Evolutionary conservation across 352 stramenopile genomes (phyloP).

Genomic region (Pythium grandisporangium): DNA sequence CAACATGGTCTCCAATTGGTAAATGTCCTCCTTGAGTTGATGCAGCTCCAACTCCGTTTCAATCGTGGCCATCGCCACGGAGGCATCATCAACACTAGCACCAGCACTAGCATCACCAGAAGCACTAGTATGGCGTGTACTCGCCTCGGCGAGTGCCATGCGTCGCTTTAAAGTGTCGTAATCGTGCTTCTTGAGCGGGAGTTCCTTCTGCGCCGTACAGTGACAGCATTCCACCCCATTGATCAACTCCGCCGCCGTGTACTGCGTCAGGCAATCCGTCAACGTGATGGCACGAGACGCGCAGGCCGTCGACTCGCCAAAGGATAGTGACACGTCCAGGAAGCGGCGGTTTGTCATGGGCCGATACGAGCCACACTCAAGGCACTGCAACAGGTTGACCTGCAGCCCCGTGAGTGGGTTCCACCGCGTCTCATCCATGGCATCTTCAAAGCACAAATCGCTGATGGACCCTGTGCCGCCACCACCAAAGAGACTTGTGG

Average conservation of each 20-base stretch:
- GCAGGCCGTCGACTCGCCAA: slow-evolving; percentile 20
- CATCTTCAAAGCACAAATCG: slow-evolving; percentile 51
- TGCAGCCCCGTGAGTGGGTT: slow-evolving; percentile 72
- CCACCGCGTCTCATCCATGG: slow-evolving; percentile 54
- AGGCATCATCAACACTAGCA: too few species aligned
- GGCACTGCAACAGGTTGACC: slow-evolving; percentile 76
- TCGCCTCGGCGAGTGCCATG: slow-evolving; percentile 7
- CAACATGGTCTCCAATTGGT: slow-evolving; percentile 39
- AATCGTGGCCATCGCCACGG: too few species aligned
- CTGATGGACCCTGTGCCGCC: slow-evolving; percentile 58
- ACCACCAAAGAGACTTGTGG: slow-evolving; percentile 2
- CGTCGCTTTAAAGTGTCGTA: slow-evolving; percentile 12
- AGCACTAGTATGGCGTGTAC: slow-evolving; percentile 14
- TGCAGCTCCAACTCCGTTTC: slow-evolving; percentile 45
- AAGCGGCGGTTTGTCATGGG: slow-evolving; percentile 74
- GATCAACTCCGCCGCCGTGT: slow-evolving; percentile 62
- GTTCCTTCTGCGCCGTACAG: slow-evolving; percentile 50
- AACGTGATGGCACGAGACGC: slow-evolving; percentile 31
- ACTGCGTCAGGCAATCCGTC: slow-evolving; percentile 44
- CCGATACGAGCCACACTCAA: slow-evolving; percentile 43
- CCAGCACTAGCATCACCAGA: too few species aligned
- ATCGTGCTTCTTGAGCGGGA: slow-evolving; percentile 21
- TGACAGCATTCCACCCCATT: slow-evolving; percentile 67
- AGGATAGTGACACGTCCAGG: slow-evolving; percentile 66
- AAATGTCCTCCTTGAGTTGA: slow-evolving; percentile 57